Evolutionary conservation across 495 filamentous ascomycete genomes (phyloP).

Genomic region (Sabuloglossum arenarium): DNA sequence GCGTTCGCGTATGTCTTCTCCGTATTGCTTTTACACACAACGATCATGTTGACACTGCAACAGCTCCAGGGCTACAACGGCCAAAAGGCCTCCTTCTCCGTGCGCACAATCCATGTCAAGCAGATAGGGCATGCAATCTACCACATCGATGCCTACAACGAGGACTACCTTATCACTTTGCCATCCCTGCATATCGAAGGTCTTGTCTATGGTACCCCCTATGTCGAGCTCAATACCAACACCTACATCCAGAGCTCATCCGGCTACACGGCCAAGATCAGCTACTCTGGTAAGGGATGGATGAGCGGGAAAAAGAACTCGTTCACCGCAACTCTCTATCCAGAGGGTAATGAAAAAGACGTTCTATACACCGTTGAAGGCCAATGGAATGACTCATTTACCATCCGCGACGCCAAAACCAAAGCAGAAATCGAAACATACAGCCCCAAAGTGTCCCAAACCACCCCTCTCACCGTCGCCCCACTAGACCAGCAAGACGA

Average conservation of each 20-base stretch:
- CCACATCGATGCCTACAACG: slow-evolving; percentile 44
- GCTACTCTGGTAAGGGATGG: slow-evolving; percentile 87
- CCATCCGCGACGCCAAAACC: slow-evolving; percentile 46
- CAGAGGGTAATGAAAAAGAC: slow-evolving; percentile 57
- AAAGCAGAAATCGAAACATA: slow-evolving; percentile 54
- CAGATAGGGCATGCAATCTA: slow-evolving; percentile 90
- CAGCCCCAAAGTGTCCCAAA: slow-evolving; percentile 37
- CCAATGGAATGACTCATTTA: slow-evolving; percentile 77
- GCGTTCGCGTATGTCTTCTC: slow-evolving; percentile 34
- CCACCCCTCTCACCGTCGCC: slow-evolving; percentile 47
- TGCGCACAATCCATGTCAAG: slow-evolving; percentile 76
- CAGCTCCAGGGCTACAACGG: slow-evolving; percentile 87
- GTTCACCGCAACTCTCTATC: slow-evolving; percentile 60
- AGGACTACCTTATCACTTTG: slow-evolving; percentile 78
- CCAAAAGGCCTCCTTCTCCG: slow-evolving; percentile 83
- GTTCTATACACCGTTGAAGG: slow-evolving; percentile 71
- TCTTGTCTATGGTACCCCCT: slow-evolving; percentile 75
- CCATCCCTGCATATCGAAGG: slow-evolving; percentile 88
- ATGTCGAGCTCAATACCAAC: slow-evolving; percentile 67
- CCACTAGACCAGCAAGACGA: slow-evolving; percentile 66
- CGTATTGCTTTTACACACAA: background rate
- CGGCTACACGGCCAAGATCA: slow-evolving; percentile 80
- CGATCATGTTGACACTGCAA: slow-evolving; percentile 1
- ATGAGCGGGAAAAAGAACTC: slow-evolving; percentile 87
- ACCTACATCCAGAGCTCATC: slow-evolving; percentile 69